Evolutionary conservation across 1,284 basidiomycete genomes (phyloP).

Genomic region (Austropuccinia psidii): DNA sequence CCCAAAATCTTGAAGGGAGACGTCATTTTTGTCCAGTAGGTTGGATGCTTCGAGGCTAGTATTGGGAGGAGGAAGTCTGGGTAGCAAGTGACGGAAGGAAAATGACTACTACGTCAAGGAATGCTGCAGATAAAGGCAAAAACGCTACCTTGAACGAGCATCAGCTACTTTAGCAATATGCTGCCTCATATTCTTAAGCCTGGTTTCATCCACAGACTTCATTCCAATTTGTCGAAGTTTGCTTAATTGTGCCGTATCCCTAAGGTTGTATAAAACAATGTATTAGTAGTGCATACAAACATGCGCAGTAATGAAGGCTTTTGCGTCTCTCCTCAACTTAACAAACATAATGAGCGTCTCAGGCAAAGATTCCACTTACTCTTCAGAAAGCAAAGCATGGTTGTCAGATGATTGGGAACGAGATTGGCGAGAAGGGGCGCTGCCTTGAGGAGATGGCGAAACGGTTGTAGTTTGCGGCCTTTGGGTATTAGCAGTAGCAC

Average conservation of each 20-base stretch:
- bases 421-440: constrained; percentile 12
- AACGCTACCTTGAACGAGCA: constrained; percentile 42
- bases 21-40: constrained; percentile 57
- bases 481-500: background rate
- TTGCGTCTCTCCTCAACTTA: too few relatives aligned
- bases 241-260: constrained; percentile 64
- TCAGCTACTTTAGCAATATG: constrained; percentile 57
- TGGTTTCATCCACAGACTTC: constrained; percentile 66
- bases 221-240: constrained; percentile 75
- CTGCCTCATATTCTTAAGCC: constrained; percentile 73
- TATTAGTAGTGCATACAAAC: background rate
- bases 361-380: constrained; percentile 16
- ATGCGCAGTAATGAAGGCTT: too few relatives aligned
- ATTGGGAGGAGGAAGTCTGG: constrained; percentile 56
- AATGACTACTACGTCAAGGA: constrained; percentile 57
- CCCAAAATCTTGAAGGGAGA: constrained; percentile 70
- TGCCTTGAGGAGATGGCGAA: background rate
- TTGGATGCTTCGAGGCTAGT: constrained; percentile 53
- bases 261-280: constrained; percentile 45
- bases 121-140: constrained; percentile 59
- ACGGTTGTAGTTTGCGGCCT: background rate
- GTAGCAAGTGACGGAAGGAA: background rate
- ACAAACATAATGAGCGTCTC: too few relatives aligned
- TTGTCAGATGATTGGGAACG: constrained; percentile 2
- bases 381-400: constrained; percentile 23